These are phyloP conservation scores for Didymella segeticola DNA, from an alignment of 2,329 filamentous ascomycete genomes.

Conservation along the genomic window DNA sequence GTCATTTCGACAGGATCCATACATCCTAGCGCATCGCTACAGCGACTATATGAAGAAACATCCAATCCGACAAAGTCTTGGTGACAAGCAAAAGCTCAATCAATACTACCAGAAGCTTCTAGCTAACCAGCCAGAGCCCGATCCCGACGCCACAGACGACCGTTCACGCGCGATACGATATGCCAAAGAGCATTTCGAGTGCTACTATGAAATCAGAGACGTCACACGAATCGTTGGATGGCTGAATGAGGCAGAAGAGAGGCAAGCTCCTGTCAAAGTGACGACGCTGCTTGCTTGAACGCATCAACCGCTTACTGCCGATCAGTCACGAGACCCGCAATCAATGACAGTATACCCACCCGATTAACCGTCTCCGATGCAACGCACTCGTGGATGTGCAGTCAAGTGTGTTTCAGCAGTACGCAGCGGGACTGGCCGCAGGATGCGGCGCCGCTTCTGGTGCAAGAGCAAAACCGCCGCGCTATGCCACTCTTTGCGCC, in stretches of 20 bases:
- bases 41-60: conserved; percentile 26
- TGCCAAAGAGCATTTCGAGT: conserved; percentile 31
- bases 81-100: conserved; percentile 18
- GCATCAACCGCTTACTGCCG: not conserved
- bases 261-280: not conserved
- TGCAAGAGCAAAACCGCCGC: conserved; percentile 6
- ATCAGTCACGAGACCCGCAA: conserved; percentile 2
- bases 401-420: conserved; percentile 9
- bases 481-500: conserved; percentile 3
- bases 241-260: conserved; percentile 15
- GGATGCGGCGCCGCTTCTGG: conserved; percentile 6
- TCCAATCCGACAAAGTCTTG: conserved; percentile 5
- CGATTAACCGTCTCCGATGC: not conserved
- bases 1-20: conserved; percentile 20
- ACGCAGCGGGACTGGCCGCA: conserved; percentile 14
- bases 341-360: conserved; percentile 1
- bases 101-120: conserved; percentile 31
- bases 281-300: conserved; percentile 4
- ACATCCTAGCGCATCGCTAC: conserved; percentile 31
- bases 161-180: conserved; percentile 31
- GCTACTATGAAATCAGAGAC: conserved; percentile 29
- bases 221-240: conserved; percentile 26
- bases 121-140: conserved; percentile 29
- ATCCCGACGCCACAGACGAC: conserved; percentile 21
- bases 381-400: conserved; percentile 6